Conservation (phyloP, 2,329 filamentous ascomycete genomes). For the Hypocrella siamensis region DNA sequence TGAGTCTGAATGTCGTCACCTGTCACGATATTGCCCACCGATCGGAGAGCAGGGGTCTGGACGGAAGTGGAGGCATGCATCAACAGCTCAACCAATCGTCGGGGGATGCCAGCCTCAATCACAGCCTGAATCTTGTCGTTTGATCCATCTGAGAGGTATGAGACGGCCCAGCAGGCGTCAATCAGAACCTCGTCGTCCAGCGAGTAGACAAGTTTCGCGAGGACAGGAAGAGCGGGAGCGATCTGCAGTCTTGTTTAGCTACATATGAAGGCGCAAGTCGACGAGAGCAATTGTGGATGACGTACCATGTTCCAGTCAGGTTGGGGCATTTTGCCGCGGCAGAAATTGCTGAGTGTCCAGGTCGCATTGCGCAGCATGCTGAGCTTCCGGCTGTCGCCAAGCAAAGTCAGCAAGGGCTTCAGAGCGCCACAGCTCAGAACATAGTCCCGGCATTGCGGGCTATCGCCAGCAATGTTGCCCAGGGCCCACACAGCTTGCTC, state of each 20-base stretch:
- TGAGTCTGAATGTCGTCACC: constrained; percentile 98
- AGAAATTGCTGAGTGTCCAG: constrained; percentile 99
- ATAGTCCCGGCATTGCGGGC: constrained; percentile 92
- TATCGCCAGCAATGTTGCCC: constrained; percentile 97
- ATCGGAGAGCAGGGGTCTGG: constrained; percentile 90
- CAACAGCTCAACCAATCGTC: constrained; percentile 86
- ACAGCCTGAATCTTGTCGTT: constrained; percentile 99
- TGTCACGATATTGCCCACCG: constrained; percentile 96
- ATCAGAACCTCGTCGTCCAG: constrained; percentile 97
- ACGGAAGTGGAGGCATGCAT: constrained; percentile 98
- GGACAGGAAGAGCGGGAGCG: constrained; percentile 80
- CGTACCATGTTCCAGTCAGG: constrained; percentile 92
- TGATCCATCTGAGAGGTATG: constrained; percentile 90
- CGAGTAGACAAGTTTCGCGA: constrained; percentile 95
- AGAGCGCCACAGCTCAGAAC: constrained; percentile 84
- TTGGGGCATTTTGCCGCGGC: constrained; percentile 97
- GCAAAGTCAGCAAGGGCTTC: constrained; percentile 72
- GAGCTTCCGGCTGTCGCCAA: constrained; percentile 94
- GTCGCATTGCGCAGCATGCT: constrained; percentile 99
- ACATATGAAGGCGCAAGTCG: not conserved
- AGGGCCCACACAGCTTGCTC: constrained; percentile 98
- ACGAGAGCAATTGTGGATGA: not conserved
- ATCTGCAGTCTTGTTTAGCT: constrained; percentile 42
- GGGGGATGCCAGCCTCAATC: constrained; percentile 94
- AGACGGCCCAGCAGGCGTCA: constrained; percentile 98